These are phyloP conservation scores for Aspergillus olivimuriae DNA, from an alignment of 495 filamentous ascomycete species.

Conservation along the genomic window DNA sequence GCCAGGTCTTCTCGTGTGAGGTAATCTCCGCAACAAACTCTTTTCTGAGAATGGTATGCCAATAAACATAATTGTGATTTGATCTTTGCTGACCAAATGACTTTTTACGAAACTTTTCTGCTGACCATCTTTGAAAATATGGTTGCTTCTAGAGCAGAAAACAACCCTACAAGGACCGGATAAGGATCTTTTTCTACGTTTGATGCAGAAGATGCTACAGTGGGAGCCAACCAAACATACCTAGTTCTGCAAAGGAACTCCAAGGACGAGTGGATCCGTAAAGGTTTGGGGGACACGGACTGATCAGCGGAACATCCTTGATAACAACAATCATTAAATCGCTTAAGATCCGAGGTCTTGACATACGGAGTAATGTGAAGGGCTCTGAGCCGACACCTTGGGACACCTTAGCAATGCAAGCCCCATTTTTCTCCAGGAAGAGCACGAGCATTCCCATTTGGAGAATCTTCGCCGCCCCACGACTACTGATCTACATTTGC, in stretches of 20 bases:
- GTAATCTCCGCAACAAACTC: constrained; percentile 13
- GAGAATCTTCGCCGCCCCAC: too few species aligned
- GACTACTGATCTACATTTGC: too few species aligned
- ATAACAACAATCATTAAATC: too few species aligned
- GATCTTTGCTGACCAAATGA: not conserved
- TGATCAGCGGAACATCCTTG: too few species aligned
- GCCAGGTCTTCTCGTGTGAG: constrained; percentile 22
- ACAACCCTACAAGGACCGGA: constrained; percentile 10
- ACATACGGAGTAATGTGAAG: too few species aligned
- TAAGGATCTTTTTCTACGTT: not conserved
- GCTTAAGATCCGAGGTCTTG: too few species aligned
- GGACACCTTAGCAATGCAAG: too few species aligned
- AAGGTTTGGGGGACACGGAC: too few species aligned
- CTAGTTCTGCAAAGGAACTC: not conserved
- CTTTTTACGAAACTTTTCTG: constrained; percentile 12
- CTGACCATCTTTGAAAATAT: constrained; percentile 8
- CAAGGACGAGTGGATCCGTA: not conserved
- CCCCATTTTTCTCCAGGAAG: too few species aligned
- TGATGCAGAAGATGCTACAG: not conserved
- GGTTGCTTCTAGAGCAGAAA: constrained; percentile 25
- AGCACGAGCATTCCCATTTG: too few species aligned
- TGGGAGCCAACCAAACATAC: not conserved
- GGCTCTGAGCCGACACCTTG: too few species aligned
- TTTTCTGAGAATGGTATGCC: constrained; percentile 14
- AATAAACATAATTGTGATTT: too few species aligned